Evolutionary conservation across 2,329 filamentous ascomycete species (phyloP), one percentile per base, ranked within the genome.

Genomic region (Alternaria brassicae): DNA sequence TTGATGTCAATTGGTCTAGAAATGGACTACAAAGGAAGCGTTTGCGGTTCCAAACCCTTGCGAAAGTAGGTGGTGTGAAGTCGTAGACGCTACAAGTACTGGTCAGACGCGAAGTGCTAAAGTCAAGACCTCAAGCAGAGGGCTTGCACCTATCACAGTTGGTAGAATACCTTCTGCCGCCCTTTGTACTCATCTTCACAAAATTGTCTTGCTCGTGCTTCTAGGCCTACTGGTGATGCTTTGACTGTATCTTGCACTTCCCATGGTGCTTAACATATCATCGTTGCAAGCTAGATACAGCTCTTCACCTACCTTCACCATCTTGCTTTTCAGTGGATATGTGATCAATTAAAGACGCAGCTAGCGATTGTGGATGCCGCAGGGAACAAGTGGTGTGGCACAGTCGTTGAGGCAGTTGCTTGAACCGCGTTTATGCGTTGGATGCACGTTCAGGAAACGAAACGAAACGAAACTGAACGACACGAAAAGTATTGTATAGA

Each of bases 341-440:
- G 9, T 19, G 28, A 32, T n/a, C 2, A 23, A 19, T 27, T 5
- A 32, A 50, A 19, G 25, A 3, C 12, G 42, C 12, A 36, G 19
- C 30, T 41, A 15, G 21, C 3, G 17, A 23, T 30, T 30, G 27
- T 15, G 27, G 36, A 50, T 15, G 12, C 36, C 36, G 17, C 15
- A 41, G 37, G 19, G 17, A 21, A n/a, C 44, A 25, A 41, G 17
- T 10, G 17, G 19, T 55, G 53, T 36, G 44, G 53, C 53, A 23
- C 37, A 25, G 44, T 49, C 17, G 42, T 47, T 15, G n/a, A 32
- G 32, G 21, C 19, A 30, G 30, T 28, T n/a, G 28, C 44, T 37
- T 41, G 51, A 54, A 53, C 40, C 40, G 51, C 40, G 51, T 37
- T 45, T 45, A 55, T 55, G 41, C 52, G 32, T 49, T 55, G n/a